phyloP scores from a whole-genome alignment of 805 yeast species.

The Sugiyamaella chiloensis region DNA sequence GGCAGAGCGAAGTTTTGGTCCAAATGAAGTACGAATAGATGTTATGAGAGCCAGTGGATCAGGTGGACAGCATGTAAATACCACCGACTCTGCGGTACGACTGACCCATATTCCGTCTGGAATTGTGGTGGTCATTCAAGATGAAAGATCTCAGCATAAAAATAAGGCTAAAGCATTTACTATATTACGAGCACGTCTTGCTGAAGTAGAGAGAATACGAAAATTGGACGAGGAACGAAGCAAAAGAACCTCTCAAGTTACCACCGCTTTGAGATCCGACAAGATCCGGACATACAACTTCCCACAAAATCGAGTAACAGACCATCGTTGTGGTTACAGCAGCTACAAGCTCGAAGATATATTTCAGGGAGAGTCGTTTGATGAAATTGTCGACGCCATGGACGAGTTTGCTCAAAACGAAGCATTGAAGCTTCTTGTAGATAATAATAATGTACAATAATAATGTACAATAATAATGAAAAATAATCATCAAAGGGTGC shows the following conservation, averaged over 20 bases:
- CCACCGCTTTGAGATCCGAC: conserved; percentile 86
- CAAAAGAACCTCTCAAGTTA: conserved; percentile 76
- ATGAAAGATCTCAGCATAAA: conserved; percentile 90
- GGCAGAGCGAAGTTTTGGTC: conserved; percentile 68
- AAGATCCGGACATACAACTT: conserved; percentile 91
- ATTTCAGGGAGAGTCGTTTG: conserved; percentile 57
- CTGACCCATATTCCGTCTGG: conserved; percentile 91
- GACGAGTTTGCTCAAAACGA: conserved; percentile 45
- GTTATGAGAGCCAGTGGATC: conserved; percentile 98
- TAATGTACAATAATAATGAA: too few species aligned
- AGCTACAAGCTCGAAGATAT: conserved; percentile 71
- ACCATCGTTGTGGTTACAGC: conserved; percentile 82
- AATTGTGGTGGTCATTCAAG: conserved; percentile 84
- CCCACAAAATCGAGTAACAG: conserved; percentile 90
- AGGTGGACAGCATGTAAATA: conserved; percentile 98
- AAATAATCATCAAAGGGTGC: too few species aligned
- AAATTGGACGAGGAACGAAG: conserved; percentile 62
- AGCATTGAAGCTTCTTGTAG: conserved; percentile 41
- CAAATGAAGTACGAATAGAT: conserved; percentile 87
- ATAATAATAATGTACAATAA: too few species aligned
- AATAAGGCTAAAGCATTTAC: conserved; percentile 91
- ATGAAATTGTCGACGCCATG: conserved; percentile 53
- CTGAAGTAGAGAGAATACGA: conserved; percentile 69
- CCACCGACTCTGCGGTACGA: conserved; percentile 95
- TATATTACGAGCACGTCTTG: conserved; percentile 76